phyloP scores from a whole-genome alignment of 441 rosid genomes.

The Macaranga tanarius region DNA sequence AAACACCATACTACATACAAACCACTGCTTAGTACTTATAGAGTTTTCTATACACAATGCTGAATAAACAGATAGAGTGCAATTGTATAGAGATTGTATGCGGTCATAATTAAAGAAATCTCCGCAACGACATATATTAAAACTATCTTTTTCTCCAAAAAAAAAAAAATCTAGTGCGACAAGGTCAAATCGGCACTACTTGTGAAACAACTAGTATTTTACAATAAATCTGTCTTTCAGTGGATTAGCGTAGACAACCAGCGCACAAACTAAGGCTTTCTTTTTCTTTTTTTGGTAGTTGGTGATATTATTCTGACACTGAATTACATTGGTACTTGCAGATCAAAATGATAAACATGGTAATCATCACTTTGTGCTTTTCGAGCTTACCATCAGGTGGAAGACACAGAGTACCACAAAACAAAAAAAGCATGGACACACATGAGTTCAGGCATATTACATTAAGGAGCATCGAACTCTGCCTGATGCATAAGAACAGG shows the following conservation, averaged over 20 bases:
- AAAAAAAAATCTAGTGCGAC: not conserved
- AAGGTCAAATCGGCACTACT: not conserved
- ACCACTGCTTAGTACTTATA: not conserved
- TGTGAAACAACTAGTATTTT: not conserved
- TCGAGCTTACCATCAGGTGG: not conserved
- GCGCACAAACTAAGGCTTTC: not conserved
- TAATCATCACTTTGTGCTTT: not conserved
- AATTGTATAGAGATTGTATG: not conserved
- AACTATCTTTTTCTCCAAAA: not conserved
- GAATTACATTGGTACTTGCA: slow-evolving; percentile 7
- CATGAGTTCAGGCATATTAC: not conserved
- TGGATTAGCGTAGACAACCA: not conserved
- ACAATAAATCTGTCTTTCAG: not conserved
- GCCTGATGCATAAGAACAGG: not conserved
- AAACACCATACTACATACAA: not conserved
- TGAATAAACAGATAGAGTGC: not conserved
- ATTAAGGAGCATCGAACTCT: not conserved
- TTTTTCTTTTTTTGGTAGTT: not conserved
- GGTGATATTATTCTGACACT: not conserved
- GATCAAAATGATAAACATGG: not conserved
- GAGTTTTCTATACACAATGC: not conserved
- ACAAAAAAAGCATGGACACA: not conserved
- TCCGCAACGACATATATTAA: not conserved
- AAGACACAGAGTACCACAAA: not conserved
- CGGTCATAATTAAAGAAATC: not conserved